These are phyloP conservation scores for Ogataea angusta DNA, from an alignment of 805 yeast species.

Conservation along the genomic window DNA sequence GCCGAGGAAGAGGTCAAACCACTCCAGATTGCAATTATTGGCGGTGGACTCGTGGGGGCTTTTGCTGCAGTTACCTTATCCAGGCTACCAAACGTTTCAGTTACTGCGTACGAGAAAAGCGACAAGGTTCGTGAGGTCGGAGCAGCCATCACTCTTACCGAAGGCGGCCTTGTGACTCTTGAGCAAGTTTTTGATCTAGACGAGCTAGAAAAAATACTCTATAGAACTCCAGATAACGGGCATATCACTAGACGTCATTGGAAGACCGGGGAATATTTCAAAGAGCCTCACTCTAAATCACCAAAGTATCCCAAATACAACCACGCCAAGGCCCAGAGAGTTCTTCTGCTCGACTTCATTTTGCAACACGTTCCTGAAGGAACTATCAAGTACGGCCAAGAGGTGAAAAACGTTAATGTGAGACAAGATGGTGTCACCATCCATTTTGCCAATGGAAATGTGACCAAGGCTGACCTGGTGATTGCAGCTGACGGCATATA, in stretches of 20 bases:
- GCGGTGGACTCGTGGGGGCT: conserved; percentile 11
- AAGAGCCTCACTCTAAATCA: background rate
- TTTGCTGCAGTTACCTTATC: conserved; percentile 7
- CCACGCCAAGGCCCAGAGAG: conserved; percentile 6
- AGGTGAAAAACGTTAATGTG: background rate
- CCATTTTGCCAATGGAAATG: background rate
- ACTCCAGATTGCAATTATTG: conserved; percentile 7
- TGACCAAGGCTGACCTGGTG: conserved; percentile 3
- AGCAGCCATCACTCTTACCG: conserved; percentile 10
- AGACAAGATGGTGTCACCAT: background rate
- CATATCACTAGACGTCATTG: conserved; percentile 11
- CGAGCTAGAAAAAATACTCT: conserved; percentile 5
- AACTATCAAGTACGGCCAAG: conserved; percentile 3
- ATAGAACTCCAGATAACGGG: background rate
- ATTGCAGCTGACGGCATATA: conserved; percentile 10
- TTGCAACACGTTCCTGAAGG: conserved; percentile 5
- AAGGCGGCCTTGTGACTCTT: conserved; percentile 6
- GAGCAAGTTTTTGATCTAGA: conserved; percentile 3
- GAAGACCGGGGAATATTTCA: conserved; percentile 10
- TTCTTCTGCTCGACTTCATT: conserved; percentile 4
- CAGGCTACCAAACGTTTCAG: conserved; percentile 7
- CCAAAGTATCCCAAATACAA: background rate
- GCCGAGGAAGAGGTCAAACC: too few species aligned
- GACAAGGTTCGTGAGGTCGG: conserved; percentile 8
- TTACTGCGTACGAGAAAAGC: conserved; percentile 9